Conservation (phyloP, 2,329 filamentous ascomycete species). For the Colletotrichum higginsianum region DNA sequence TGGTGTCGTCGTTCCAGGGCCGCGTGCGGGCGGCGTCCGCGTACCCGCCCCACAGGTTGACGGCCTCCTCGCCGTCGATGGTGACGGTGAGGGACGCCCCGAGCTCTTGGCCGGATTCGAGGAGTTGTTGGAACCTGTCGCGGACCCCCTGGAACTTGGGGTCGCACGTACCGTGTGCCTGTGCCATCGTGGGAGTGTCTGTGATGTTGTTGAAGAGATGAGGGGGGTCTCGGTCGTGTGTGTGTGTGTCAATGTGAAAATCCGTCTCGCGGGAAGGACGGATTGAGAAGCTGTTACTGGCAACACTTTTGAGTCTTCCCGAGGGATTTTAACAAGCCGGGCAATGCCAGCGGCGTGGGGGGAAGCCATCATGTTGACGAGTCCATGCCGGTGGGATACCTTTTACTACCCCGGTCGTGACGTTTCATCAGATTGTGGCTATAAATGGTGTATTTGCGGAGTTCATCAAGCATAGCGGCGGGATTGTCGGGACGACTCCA, state of each 20-base stretch:
- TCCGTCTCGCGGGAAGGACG: no score
- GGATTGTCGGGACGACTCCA: neutral
- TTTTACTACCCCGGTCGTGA: neutral
- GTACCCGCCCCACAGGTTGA: constrained; percentile 62
- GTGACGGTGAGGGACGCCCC: constrained; percentile 61
- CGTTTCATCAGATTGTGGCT: neutral
- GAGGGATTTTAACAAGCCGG: neutral
- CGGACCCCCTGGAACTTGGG: constrained; percentile 54
- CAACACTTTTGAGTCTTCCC: no score
- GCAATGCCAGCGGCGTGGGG: neutral
- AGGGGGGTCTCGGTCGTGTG: no score
- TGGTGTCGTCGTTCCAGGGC: constrained; percentile 58
- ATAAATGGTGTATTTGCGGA: neutral
- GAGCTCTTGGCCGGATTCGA: constrained; percentile 58
- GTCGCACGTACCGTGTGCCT: constrained; percentile 55
- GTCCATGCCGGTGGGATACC: neutral
- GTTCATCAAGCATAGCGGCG: neutral
- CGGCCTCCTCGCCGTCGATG: constrained; percentile 56
- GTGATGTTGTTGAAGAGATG: neutral
- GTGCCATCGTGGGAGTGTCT: constrained; percentile 37
- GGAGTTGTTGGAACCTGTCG: constrained; percentile 50
- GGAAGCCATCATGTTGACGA: no score
- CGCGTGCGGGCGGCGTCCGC: constrained; percentile 48
- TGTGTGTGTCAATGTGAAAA: no score
- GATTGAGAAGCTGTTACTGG: no score